Evolutionary conservation across 257 asterid species (phyloP).

Genomic region (Primulina huaijiensis): DNA sequence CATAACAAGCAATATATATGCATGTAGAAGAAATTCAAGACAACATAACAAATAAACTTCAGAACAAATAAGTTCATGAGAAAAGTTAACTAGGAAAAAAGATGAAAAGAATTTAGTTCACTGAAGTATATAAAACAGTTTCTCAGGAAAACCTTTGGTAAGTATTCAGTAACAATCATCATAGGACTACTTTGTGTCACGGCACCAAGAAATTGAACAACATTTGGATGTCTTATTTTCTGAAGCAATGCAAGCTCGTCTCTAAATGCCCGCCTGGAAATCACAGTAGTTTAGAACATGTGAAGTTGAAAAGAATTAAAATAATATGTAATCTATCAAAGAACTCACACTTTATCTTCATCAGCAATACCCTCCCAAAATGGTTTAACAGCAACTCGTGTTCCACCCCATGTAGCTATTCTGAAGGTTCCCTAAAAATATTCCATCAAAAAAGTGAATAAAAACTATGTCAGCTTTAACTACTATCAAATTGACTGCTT

Average conservation of each 20-base stretch:
- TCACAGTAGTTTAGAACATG: conserved; percentile 17
- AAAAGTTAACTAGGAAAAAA: not conserved
- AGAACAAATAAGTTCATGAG: not conserved
- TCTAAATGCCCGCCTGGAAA: conserved; percentile 69
- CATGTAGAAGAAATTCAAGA: not conserved
- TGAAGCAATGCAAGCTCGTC: conserved; percentile 93
- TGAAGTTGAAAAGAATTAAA: conserved; percentile 4
- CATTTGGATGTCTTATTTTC: conserved; percentile 93
- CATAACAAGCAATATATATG: not conserved
- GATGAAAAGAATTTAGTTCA: not conserved
- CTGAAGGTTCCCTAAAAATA: conserved; percentile 70
- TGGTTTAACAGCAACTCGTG: conserved; percentile 81
- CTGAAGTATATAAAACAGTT: conserved; percentile 1
- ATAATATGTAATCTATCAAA: conserved; percentile 5
- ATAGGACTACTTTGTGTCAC: conserved; percentile 96
- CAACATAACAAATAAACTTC: not conserved
- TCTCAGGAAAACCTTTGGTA: conserved; percentile 64
- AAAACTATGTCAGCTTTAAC: not conserved
- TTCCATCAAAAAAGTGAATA: conserved; percentile 9
- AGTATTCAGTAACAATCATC: conserved; percentile 98
- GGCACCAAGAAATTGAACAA: conserved; percentile 96
- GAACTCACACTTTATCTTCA: conserved; percentile 88
- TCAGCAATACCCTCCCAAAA: conserved; percentile 73
- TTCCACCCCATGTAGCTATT: conserved; percentile 88
- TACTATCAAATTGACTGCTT: not conserved